Percentiles rank a stretch among this genome's conserved stretches.
These are phyloP conservation scores for Gossypium gossypioides DNA, from an alignment of 441 rosid species.

Conservation along the genomic window DNA sequence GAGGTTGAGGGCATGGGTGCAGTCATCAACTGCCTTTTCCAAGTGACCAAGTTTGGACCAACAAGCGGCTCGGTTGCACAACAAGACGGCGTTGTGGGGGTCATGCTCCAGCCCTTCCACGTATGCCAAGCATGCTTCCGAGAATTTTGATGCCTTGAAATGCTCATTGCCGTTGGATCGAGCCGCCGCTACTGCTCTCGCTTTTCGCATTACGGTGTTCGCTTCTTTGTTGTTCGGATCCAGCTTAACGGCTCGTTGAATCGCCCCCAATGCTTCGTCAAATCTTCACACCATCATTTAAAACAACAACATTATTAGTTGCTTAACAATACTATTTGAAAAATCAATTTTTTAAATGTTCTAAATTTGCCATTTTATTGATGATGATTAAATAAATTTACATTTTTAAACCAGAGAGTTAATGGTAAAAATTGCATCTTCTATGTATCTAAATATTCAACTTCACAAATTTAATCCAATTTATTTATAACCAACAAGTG, in stretches of 20 bases:
- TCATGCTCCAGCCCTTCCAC: slow-evolving; percentile 72
- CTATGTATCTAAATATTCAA: not conserved
- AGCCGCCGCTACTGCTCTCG: slow-evolving; percentile 46
- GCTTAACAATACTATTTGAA: not conserved
- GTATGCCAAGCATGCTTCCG: slow-evolving; percentile 54
- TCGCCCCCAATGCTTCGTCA: slow-evolving; percentile 59
- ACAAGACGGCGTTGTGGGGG: slow-evolving; percentile 59
- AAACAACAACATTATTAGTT: not conserved
- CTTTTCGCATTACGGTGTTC: slow-evolving; percentile 28
- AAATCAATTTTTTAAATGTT: not conserved
- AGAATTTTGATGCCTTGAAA: slow-evolving; percentile 43
- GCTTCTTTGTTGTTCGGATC: slow-evolving; percentile 67
- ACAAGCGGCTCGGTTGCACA: slow-evolving; percentile 86
- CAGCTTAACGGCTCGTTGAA: slow-evolving; percentile 54
- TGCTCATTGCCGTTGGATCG: slow-evolving; percentile 60
- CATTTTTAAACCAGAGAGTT: not conserved
- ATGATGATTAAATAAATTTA: not conserved
- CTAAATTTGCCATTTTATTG: too few relatives aligned
- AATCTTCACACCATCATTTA: slow-evolving; percentile 32
- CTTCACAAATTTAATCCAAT: too few relatives aligned
- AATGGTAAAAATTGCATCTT: not conserved
- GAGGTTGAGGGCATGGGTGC: slow-evolving; percentile 48
- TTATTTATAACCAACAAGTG: too few relatives aligned
- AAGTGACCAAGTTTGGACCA: slow-evolving; percentile 48
- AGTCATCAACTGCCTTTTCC: slow-evolving; percentile 65